Percentiles rank a stretch among this genome's conserved stretches.
phyloP scores from a whole-genome alignment of 306 rosid species.

The Dalbergia oliveri region DNA sequence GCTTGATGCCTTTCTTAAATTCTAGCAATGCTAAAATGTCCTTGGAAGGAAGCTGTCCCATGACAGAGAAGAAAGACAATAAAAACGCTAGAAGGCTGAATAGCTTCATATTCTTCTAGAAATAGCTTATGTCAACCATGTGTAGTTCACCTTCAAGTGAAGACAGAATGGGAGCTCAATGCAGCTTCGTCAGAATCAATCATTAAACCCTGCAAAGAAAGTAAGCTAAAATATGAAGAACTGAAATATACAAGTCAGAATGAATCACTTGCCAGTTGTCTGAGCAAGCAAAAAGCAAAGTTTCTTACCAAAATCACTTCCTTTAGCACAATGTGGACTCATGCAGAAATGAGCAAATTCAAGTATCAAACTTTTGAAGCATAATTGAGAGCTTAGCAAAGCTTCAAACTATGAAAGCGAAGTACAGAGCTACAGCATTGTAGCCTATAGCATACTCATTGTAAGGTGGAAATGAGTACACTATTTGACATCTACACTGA shows the following conservation, averaged over 20 bases:
- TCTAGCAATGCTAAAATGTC: slow-evolving; percentile 80
- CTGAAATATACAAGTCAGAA: slow-evolving; percentile 28
- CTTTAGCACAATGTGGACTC: slow-evolving; percentile 43
- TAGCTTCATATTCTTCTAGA: slow-evolving; percentile 53
- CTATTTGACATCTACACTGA: slow-evolving; percentile 41
- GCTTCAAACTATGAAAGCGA: slow-evolving; percentile 1
- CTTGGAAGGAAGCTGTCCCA: slow-evolving; percentile 84
- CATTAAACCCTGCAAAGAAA: slow-evolving; percentile 19
- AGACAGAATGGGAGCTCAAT: background rate
- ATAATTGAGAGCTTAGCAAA: slow-evolving; percentile 20
- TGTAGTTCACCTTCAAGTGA: background rate
- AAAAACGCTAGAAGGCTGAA: slow-evolving; percentile 56
- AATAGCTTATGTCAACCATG: background rate
- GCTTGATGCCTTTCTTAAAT: slow-evolving; percentile 83
- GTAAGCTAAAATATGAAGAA: slow-evolving; percentile 41
- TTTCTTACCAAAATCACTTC: slow-evolving; percentile 48
- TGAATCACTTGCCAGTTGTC: slow-evolving; percentile 48
- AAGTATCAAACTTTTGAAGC: slow-evolving; percentile 40
- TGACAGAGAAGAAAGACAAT: slow-evolving; percentile 57
- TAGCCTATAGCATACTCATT: slow-evolving; percentile 44
- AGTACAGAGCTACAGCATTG: slow-evolving; percentile 5
- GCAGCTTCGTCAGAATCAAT: slow-evolving; percentile 36
- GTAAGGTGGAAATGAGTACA: slow-evolving; percentile 43
- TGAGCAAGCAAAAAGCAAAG: slow-evolving; percentile 42
- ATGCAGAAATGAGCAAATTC: background rate